Evolutionary conservation across 176 grass and related monocot species (phyloP).

Genomic region (Raddia distichophylla): DNA sequence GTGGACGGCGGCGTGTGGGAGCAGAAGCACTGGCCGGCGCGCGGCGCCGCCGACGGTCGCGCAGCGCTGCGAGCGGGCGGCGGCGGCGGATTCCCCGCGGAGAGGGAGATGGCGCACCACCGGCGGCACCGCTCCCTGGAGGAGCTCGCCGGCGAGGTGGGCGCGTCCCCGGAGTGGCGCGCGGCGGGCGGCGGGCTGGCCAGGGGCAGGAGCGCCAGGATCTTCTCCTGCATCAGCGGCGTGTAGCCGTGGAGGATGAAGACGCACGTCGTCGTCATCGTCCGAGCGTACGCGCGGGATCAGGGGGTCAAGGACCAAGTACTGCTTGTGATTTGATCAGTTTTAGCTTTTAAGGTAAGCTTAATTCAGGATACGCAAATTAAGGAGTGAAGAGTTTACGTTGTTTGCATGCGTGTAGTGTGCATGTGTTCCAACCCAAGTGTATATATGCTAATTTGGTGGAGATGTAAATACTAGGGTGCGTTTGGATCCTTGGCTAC

Average conservation of each 20-base stretch:
- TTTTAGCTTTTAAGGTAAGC: background rate
- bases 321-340: background rate
- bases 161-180: constrained; percentile 42
- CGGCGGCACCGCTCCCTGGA: constrained; percentile 66
- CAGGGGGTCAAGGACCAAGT: background rate
- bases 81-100: background rate
- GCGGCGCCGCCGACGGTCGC: constrained; percentile 1
- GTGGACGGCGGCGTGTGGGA: constrained; percentile 26
- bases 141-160: constrained; percentile 52
- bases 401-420: background rate
- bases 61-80: background rate
- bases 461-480: constrained; percentile 2
- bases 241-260: constrained; percentile 13
- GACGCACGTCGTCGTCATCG: background rate
- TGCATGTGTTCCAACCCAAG: background rate
- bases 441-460: constrained; percentile 17
- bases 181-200: constrained; percentile 2
- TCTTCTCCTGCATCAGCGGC: constrained; percentile 67
- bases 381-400: background rate
- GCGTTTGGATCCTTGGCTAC: too few relatives aligned
- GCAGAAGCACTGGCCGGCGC: constrained; percentile 1
- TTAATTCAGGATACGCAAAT: background rate
- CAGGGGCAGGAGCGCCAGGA: constrained; percentile 48
- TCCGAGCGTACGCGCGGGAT: background rate
- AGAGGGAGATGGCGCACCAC: constrained; percentile 50